These are phyloP conservation scores for Podaxis mareebaensis DNA, from an alignment of 768 basidiomycete species.

Conservation along the genomic window DNA sequence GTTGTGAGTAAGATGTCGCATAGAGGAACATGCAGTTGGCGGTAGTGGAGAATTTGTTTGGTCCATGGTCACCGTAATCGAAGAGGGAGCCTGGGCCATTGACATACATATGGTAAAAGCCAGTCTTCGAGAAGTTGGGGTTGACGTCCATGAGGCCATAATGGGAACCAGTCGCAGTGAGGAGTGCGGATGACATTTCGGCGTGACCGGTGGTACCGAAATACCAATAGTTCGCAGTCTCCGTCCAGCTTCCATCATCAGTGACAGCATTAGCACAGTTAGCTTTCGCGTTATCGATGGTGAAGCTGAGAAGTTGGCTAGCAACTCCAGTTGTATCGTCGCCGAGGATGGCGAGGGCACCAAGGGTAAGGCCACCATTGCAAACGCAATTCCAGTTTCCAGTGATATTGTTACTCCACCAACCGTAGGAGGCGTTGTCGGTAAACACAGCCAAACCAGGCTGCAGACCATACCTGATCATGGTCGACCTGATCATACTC, in stretches of 20 bases:
- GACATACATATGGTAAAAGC: slow-evolving; percentile 88
- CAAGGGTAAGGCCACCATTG: slow-evolving; percentile 89
- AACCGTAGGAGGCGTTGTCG: slow-evolving; percentile 48
- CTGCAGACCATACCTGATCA: slow-evolving; percentile 77
- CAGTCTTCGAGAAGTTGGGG: slow-evolving; percentile 69
- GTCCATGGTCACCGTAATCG: slow-evolving; percentile 82
- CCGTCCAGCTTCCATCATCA: slow-evolving; percentile 87
- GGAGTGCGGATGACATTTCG: slow-evolving; percentile 82
- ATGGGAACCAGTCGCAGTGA: slow-evolving; percentile 84
- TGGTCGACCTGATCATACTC: slow-evolving; percentile 61
- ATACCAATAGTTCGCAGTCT: slow-evolving; percentile 95
- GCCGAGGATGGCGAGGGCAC: slow-evolving; percentile 84
- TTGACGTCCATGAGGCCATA: slow-evolving; percentile 74
- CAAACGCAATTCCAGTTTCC: slow-evolving; percentile 99
- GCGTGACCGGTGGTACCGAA: slow-evolving; percentile 91
- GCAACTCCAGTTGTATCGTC: slow-evolving; percentile 81
- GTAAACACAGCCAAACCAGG: slow-evolving; percentile 61
- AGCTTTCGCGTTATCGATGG: slow-evolving; percentile 69
- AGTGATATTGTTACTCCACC: slow-evolving; percentile 74
- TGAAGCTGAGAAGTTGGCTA: slow-evolving; percentile 59
- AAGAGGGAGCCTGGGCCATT: slow-evolving; percentile 85
- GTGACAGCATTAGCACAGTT: slow-evolving; percentile 71
- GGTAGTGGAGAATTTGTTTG: slow-evolving; percentile 94
- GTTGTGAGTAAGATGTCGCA: slow-evolving; percentile 64
- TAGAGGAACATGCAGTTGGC: slow-evolving; percentile 89